These are phyloP conservation scores for Cyberlindnera maclurae DNA, from an alignment of 805 yeast genomes.

Conservation along the genomic window DNA sequence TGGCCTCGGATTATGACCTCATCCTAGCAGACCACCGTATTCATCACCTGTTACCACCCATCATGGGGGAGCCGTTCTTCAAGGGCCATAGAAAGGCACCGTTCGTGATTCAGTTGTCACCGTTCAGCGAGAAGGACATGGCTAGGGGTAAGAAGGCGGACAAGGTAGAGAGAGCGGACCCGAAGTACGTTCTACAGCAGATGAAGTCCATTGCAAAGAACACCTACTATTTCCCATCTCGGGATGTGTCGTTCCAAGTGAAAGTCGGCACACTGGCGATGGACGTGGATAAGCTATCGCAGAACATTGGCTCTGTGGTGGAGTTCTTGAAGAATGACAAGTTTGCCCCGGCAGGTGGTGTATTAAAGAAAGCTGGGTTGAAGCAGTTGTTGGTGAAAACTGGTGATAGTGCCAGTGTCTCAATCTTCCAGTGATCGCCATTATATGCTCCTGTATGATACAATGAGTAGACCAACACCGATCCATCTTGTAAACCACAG, in stretches of 20 bases:
- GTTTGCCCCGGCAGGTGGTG: conserved; percentile 49
- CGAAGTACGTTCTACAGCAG: conserved; percentile 57
- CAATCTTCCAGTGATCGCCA: no score
- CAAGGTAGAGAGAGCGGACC: conserved; percentile 56
- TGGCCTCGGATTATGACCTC: conserved; percentile 57
- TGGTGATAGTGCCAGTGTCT: conserved; percentile 53
- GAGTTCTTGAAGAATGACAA: conserved; percentile 39
- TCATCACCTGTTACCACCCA: conserved; percentile 48
- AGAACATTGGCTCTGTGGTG: conserved; percentile 46
- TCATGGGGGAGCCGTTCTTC: conserved; percentile 56
- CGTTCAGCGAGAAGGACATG: conserved; percentile 18
- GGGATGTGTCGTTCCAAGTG: conserved; percentile 54
- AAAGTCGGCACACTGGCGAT: conserved; percentile 52
- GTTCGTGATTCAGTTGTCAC: conserved; percentile 52
- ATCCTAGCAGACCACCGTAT: conserved; percentile 66
- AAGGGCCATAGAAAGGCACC: conserved; percentile 62
- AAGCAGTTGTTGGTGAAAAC: conserved; percentile 55
- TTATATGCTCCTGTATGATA: no score
- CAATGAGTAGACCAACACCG: no score
- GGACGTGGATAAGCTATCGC: conserved; percentile 34
- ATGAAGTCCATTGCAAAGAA: conserved; percentile 56
- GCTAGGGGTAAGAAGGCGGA: conserved; percentile 26
- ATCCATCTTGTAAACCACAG: no score
- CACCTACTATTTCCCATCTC: conserved; percentile 54
- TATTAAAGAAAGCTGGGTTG: conserved; percentile 40